Conservation (phyloP, 2,329 filamentous ascomycete species). For the Furcasterigmium furcatum region DNA sequence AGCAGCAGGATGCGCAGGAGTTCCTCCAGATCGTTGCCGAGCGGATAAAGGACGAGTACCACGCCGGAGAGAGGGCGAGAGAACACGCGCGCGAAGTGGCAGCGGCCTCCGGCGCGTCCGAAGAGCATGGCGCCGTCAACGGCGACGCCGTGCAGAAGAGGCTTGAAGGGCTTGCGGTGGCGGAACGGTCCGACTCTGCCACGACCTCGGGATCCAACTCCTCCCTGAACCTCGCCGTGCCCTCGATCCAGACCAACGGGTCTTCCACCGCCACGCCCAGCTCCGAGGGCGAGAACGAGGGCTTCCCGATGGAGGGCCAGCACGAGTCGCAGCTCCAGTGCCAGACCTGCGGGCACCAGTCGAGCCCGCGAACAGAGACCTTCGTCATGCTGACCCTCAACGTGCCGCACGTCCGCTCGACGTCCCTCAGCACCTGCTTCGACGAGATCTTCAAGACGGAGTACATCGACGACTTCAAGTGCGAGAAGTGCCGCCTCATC, state of each 20-base stretch:
- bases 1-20: constrained; percentile 97
- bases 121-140: constrained; percentile 14
- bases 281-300: constrained; percentile 25
- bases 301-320: constrained; percentile 88
- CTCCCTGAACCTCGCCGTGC: constrained; percentile 5
- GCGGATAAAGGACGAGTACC: constrained; percentile 88
- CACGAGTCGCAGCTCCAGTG: constrained; percentile 96
- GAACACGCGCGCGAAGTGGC: constrained; percentile 41
- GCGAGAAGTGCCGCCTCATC: constrained; percentile 85
- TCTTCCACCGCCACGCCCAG: neutral
- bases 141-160: constrained; percentile 22
- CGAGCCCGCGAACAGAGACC: constrained; percentile 75
- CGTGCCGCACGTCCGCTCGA: constrained; percentile 79
- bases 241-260: constrained; percentile 6
- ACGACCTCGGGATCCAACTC: constrained; percentile 7
- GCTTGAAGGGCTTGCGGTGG: constrained; percentile 20
- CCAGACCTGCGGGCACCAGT: constrained; percentile 83
- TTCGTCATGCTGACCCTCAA: constrained; percentile 92
- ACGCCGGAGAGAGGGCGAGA: constrained; percentile 76
- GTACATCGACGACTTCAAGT: constrained; percentile 95
- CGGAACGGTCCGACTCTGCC: constrained; percentile 8
- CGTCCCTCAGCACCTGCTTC: constrained; percentile 82
- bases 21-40: constrained; percentile 94
- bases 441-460: constrained; percentile 94
- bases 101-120: neutral